Conservation (phyloP, 106 monocot genomes). For the Amphibolis antarctica region DNA sequence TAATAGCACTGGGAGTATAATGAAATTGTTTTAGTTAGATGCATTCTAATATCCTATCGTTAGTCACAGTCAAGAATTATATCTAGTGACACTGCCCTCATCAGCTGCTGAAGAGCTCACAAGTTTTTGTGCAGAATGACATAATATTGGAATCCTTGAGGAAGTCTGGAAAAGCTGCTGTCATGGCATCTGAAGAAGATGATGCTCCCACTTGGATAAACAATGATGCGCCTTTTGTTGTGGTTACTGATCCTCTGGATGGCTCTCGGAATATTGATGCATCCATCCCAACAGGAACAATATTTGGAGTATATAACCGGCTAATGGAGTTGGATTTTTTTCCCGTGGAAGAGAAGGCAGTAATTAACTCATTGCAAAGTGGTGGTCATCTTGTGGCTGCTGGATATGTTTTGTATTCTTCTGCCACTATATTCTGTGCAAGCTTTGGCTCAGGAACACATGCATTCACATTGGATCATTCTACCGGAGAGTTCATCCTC, state of each 20-base stretch:
- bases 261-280: constrained; percentile 97
- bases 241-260: constrained; percentile 93
- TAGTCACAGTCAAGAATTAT: too few relatives aligned
- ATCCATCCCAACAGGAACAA: constrained; percentile 95
- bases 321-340: constrained; percentile 72
- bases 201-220: constrained; percentile 62
- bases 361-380: constrained; percentile 85
- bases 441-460: constrained; percentile 91
- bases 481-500: constrained; percentile 82
- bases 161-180: constrained; percentile 73
- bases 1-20: too few relatives aligned
- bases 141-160: constrained; percentile 70
- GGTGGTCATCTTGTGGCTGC: constrained; percentile 73
- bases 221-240: constrained; percentile 62
- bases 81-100: too few relatives aligned
- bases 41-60: too few relatives aligned
- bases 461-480: constrained; percentile 73
- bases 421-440: constrained; percentile 79
- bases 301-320: constrained; percentile 84
- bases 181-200: constrained; percentile 94
- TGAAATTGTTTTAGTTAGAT: too few relatives aligned
- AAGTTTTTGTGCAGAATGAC: constrained; percentile 48
- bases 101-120: too few relatives aligned
- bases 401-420: constrained; percentile 87
- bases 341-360: constrained; percentile 67